A percentile compares a stretch with the other conserved stretches of the same genome.
These are phyloP conservation scores for Colletotrichum australisinense DNA, from an alignment of 2,329 filamentous ascomycete genomes.

Conservation along the genomic window DNA sequence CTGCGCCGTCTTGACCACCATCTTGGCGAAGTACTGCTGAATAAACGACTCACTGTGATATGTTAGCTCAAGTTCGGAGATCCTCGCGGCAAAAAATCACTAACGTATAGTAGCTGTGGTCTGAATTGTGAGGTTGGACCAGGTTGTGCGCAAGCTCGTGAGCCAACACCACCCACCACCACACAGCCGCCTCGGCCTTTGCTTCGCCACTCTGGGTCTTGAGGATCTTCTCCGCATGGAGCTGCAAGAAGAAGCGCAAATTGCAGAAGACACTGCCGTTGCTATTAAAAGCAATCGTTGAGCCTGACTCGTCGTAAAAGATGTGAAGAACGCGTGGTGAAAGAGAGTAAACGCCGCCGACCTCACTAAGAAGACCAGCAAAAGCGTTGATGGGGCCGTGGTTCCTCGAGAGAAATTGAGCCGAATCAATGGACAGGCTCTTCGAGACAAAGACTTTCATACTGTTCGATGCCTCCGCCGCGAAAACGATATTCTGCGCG, in stretches of 20 bases:
- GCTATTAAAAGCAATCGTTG: slow-evolving; percentile 92
- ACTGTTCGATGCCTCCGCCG: slow-evolving; percentile 76
- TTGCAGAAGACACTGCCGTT: slow-evolving; percentile 94
- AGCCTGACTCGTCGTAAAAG: slow-evolving; percentile 83
- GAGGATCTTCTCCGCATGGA: slow-evolving; percentile 71
- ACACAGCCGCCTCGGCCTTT: slow-evolving; percentile 76
- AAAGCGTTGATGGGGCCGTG: slow-evolving; percentile 75
- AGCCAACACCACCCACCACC: slow-evolving; percentile 96
- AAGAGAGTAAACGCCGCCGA: slow-evolving; percentile 79
- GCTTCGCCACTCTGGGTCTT: slow-evolving; percentile 51
- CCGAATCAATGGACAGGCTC: slow-evolving; percentile 58
- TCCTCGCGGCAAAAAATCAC: slow-evolving; percentile 40
- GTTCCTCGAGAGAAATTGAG: slow-evolving; percentile 71
- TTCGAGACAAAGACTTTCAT: slow-evolving; percentile 80
- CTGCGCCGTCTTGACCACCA: slow-evolving; percentile 66
- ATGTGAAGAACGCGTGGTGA: slow-evolving; percentile 79
- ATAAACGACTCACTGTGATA: slow-evolving; percentile 76
- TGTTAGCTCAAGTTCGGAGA: slow-evolving; percentile 1
- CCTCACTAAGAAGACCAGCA: slow-evolving; percentile 74
- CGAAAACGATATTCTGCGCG: slow-evolving; percentile 77
- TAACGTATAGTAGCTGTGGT: slow-evolving; percentile 86
- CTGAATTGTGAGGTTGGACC: slow-evolving; percentile 79
- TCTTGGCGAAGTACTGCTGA: slow-evolving; percentile 79
- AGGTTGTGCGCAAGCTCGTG: slow-evolving; percentile 97
- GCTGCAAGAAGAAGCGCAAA: slow-evolving; percentile 83